Evolutionary conservation across 495 filamentous ascomycete species (phyloP), one percentile per base, ranked within the genome.

Genomic region (Neurospora sp.): DNA sequence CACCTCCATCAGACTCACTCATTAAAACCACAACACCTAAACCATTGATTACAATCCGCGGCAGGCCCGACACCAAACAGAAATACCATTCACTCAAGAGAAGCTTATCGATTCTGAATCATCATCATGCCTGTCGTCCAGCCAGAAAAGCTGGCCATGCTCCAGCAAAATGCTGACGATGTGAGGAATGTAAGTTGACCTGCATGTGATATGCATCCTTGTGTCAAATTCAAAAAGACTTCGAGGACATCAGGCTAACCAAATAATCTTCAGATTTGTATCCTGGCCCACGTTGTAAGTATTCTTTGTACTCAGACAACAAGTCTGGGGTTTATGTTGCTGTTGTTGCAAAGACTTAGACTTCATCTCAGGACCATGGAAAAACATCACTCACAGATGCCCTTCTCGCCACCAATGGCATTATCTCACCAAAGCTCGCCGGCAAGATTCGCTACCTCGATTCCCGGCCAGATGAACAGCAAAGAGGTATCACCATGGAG

Each of bases 401-500:
- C 72, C 90, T 99, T 69, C 93, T 99, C 76, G 94, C 96, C 82
- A 98, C 96, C 76, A 99, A 99, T 88, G 96, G 96, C 85, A 98
- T 99, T 83, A 98, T 99, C 78, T 98, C 96, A 15, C 92, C 94
- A 48, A 98, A 98, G 79, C 84, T 99, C 75, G 96, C 96, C 75
- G 96, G 96, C 79, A 97, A 98, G 85, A 97, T 98, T 82, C 92
- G 96, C 77, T 99, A 97, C 81, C 90, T 99, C 37, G 96, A 99
- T 82, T 97, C 95, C 24, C 89, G 96, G 62, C 94, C 96, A 17
- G 96, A 99, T 84, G 96, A 99, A 82, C 96, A 99, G 84, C 88
- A 94, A 10, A 92, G 96, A 62, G 96, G 96, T 39, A 99, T 99
- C 77, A 99, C 96, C 13, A 99, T 99, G 96, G 96, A 99, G 82